Evolutionary conservation across 345 rosid genomes (phyloP).

Genomic region (Euphorbia tirucalli): DNA sequence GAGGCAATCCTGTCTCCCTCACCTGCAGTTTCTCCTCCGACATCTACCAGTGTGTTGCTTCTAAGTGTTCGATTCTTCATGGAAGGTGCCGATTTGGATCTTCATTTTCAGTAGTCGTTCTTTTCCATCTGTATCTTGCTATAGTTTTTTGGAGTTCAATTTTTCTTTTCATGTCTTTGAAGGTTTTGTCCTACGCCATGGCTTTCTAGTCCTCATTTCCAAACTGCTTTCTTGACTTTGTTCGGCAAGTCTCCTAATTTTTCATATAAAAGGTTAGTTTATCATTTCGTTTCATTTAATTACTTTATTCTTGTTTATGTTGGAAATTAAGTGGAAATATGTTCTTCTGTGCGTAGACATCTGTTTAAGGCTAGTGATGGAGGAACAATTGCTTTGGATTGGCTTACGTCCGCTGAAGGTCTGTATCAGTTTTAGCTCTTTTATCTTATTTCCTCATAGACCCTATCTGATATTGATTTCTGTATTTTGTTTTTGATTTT

Average conservation of each 20-base stretch:
- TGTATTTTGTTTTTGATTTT: no score
- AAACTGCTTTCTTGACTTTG: conserved; percentile 36
- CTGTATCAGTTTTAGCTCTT: conserved; percentile 9
- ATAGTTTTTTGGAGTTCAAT: not conserved
- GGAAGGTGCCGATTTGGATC: conserved; percentile 23
- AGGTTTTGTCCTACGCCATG: conserved; percentile 44
- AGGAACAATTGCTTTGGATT: conserved; percentile 43
- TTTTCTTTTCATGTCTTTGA: not conserved
- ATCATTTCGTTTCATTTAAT: not conserved
- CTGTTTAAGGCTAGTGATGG: conserved; percentile 33
- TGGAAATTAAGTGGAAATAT: not conserved
- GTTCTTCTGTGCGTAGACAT: conserved; percentile 12
- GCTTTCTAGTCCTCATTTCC: conserved; percentile 48
- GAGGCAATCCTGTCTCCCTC: conserved; percentile 33
- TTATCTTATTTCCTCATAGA: not conserved
- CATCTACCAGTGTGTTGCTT: conserved; percentile 35
- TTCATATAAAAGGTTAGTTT: conserved; percentile 26
- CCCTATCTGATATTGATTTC: no score
- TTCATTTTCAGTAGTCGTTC: not conserved
- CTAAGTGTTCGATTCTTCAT: conserved; percentile 35
- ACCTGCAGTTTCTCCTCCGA: conserved; percentile 29
- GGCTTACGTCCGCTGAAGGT: conserved; percentile 32
- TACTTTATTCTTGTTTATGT: not conserved
- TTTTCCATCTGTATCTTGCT: not conserved
- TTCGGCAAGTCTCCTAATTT: conserved; percentile 34